phyloP scores from a whole-genome alignment of 106 monocot species.

The Alisma plantagoaquatica region DNA sequence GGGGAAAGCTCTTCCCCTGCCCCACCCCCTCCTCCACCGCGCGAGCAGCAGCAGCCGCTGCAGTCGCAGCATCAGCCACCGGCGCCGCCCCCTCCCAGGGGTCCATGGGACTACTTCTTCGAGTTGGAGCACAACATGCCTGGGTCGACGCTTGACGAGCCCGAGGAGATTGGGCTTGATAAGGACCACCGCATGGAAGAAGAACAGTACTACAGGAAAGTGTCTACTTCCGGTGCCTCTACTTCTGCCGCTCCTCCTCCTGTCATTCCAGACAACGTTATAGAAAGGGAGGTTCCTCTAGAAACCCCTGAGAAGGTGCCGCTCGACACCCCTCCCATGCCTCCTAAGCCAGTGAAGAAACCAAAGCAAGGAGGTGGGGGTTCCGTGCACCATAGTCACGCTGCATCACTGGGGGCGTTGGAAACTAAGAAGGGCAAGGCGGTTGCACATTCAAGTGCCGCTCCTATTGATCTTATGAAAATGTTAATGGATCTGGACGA shows the following conservation, averaged over 20 bases:
- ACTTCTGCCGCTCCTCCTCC: no score
- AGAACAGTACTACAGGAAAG: no score
- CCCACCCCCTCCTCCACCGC: slow-evolving; percentile 12
- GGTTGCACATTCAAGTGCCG: slow-evolving; percentile 1
- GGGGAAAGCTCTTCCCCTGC: no score
- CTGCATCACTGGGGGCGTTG: slow-evolving; percentile 4
- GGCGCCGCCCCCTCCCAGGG: no score
- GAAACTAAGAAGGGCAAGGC: slow-evolving; percentile 25
- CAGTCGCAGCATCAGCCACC: no score
- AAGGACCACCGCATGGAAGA: neutral
- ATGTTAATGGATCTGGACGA: slow-evolving; percentile 59
- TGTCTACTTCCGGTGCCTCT: no score
- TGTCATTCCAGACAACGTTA: no score
- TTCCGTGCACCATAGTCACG: slow-evolving; percentile 12
- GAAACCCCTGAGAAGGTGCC: slow-evolving; percentile 24
- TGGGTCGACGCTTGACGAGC: slow-evolving; percentile 22
- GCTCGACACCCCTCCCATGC: neutral
- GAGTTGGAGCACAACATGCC: slow-evolving; percentile 20
- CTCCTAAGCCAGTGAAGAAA: neutral
- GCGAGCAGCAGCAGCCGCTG: neutral
- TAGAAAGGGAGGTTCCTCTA: neutral
- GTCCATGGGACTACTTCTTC: slow-evolving; percentile 60
- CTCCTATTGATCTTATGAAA: slow-evolving; percentile 22
- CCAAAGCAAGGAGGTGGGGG: neutral
- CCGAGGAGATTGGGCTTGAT: slow-evolving; percentile 15